phyloP scores from a whole-genome alignment of 441 rosid genomes.

The Kokia cookei region DNA sequence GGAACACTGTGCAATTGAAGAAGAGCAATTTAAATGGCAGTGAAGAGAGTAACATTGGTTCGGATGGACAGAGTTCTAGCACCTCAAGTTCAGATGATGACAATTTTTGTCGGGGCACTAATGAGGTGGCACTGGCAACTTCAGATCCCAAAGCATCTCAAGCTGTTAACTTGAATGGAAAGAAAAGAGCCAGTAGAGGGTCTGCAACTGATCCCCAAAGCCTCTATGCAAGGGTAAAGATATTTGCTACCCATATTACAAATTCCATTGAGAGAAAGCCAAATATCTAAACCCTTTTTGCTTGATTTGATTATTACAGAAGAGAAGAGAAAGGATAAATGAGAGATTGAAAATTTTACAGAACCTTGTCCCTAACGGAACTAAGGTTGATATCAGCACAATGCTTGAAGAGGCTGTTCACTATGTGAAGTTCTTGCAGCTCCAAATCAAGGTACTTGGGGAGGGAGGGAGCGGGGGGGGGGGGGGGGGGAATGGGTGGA shows the following conservation, averaged over 20 bases:
- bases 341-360: slow-evolving; percentile 69
- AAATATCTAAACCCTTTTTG: neutral
- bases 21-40: slow-evolving; percentile 18
- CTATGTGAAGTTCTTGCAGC: slow-evolving; percentile 82
- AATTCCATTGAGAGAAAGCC: no score
- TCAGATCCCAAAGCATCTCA: slow-evolving; percentile 24
- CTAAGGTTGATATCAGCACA: slow-evolving; percentile 90
- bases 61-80: slow-evolving; percentile 39
- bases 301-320: slow-evolving; percentile 32
- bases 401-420: slow-evolving; percentile 95
- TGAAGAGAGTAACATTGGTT: slow-evolving; percentile 32
- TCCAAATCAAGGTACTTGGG: slow-evolving; percentile 66
- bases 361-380: slow-evolving; percentile 84
- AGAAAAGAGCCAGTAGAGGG: slow-evolving; percentile 64
- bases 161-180: slow-evolving; percentile 42
- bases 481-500: neutral
- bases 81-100: slow-evolving; percentile 55
- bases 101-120: slow-evolving; percentile 37
- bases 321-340: slow-evolving; percentile 80
- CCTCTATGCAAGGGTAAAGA: slow-evolving; percentile 75
- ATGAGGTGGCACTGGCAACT: slow-evolving; percentile 13
- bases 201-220: slow-evolving; percentile 89
- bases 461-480: neutral
- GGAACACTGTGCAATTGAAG: slow-evolving; percentile 26
- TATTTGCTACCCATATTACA: neutral